Evolutionary conservation across 176 grass and related monocot species (phyloP), one percentile per base, ranked within the genome.

Genomic region (Oryza coarctata): DNA sequence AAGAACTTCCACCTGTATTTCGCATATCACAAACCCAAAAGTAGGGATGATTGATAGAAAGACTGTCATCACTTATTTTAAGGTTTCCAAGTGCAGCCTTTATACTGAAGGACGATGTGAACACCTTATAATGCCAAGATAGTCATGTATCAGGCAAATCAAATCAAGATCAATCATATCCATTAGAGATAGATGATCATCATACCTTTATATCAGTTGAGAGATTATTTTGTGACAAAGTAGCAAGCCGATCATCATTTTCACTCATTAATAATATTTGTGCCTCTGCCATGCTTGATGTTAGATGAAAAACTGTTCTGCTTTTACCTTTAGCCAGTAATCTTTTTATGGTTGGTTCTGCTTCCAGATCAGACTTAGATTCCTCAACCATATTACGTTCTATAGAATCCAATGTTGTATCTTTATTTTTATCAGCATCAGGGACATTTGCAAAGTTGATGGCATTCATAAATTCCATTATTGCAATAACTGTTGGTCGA

Each of bases 11-110:
- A 66, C 92, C 92, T 13, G 95, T 90, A 84, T 98, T 94, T 84
- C 95, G 80, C 95, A 98, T 98, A 82, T 98, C 95, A 86, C 95
- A 98, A 76, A 92, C 88, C 95, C 95, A 98, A 86, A 91, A 98
- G 75, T 98, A 98, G 70, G 90, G 83, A 85, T 98, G 92, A 65
- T 52, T 89, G 57, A 82, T 84, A 74, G 38, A 40, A 72, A 98
- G 92, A 84, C 82, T 98, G 73, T 94, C 90, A 86, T 98, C 95
- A 70, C 95, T 98, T 93, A 98, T 94, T 85, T 98, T 98, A 85
- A 98, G 88, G 75, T 98, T 98, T 82, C 95, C 95, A 85, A 98
- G 95, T 76, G 95, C 95, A 84, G 95, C 95, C 80, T 98, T 94
- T 92, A 98, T 91, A 79, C 84, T 88, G 87, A 94, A 98, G 67